These are phyloP conservation scores for Huntiella omanensis DNA, from an alignment of 2,329 filamentous ascomycete genomes.

Conservation along the genomic window DNA sequence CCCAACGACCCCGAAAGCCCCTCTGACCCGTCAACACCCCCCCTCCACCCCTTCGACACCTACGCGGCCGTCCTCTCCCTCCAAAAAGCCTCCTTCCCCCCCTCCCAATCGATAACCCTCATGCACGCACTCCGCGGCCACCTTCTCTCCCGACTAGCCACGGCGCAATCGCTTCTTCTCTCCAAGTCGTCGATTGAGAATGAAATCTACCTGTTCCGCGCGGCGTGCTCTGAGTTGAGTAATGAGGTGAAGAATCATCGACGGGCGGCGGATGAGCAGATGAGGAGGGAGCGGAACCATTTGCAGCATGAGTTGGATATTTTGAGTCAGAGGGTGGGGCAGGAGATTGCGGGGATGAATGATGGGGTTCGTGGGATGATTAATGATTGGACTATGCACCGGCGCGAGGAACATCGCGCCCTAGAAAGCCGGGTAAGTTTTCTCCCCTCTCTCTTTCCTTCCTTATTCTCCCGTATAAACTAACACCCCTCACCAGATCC, in stretches of 20 bases:
- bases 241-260: conserved; percentile 70
- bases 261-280: conserved; percentile 58
- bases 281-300: conserved; percentile 65
- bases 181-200: conserved; percentile 90
- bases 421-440: conserved; percentile 58
- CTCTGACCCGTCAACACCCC: background rate
- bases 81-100: conserved; percentile 48
- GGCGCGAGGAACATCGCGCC: conserved; percentile 68
- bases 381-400: conserved; percentile 85
- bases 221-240: conserved; percentile 78
- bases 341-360: conserved; percentile 64
- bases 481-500: conserved; percentile 36
- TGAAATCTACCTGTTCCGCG: conserved; percentile 78
- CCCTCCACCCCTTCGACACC: conserved; percentile 93
- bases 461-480: background rate
- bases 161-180: conserved; percentile 63
- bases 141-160: conserved; percentile 58
- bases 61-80: conserved; percentile 76
- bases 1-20: background rate
- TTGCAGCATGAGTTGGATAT: conserved; percentile 95
- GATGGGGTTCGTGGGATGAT: conserved; percentile 93
- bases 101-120: conserved; percentile 56
- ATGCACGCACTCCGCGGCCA: conserved; percentile 84
- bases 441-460: too few species aligned
- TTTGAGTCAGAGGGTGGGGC: conserved; percentile 61